Percentiles rank a stretch among this genome's conserved stretches.
phyloP scores from a whole-genome alignment of 176 grass and related monocot species.

The Olyra latifolia region DNA sequence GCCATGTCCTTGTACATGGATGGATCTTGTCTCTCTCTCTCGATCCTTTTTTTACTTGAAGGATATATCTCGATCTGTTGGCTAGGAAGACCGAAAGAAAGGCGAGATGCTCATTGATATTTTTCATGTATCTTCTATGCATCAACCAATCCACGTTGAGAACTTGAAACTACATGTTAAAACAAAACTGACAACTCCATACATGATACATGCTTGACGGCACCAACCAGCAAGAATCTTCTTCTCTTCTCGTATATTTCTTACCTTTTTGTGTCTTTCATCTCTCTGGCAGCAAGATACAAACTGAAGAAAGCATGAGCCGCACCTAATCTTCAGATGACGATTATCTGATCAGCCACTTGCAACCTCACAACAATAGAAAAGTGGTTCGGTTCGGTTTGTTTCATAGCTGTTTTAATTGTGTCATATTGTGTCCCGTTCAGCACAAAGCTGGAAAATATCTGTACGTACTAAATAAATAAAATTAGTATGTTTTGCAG shows the following conservation, averaged over 20 bases:
- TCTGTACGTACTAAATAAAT: background rate
- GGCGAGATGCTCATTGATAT: background rate
- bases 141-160: background rate
- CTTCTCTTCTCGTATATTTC: background rate
- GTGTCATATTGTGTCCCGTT: no score
- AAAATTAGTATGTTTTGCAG: no score
- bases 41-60: background rate
- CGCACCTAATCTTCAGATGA: conserved; percentile 18
- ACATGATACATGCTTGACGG: background rate
- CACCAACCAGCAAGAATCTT: conserved; percentile 21
- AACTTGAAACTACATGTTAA: background rate
- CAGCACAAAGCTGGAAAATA: background rate
- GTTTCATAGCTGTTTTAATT: conserved; percentile 2
- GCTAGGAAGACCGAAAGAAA: background rate
- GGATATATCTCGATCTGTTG: background rate
- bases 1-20: background rate
- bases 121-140: background rate
- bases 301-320: conserved; percentile 12
- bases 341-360: background rate
- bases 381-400: background rate
- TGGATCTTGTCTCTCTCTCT: background rate
- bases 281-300: background rate
- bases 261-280: background rate
- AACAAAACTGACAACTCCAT: background rate
- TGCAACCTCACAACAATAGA: conserved; percentile 19